Percentiles rank a stretch among this genome's conserved stretches.
These are phyloP conservation scores for Maudiozyma bulderi DNA, from an alignment of 805 yeast genomes.

Conservation along the genomic window DNA sequence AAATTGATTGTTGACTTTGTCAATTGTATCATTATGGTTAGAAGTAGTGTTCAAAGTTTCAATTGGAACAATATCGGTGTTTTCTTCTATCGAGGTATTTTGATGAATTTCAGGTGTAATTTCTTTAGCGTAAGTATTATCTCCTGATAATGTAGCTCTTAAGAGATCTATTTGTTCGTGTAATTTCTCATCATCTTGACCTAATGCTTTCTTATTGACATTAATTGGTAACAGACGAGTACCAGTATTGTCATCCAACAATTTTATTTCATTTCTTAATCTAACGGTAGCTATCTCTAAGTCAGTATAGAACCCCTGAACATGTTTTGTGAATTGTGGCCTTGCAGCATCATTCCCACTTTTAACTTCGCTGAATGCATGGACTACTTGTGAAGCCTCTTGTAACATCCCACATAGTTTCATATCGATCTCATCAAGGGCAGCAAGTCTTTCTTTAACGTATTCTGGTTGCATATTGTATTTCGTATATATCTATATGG, in stretches of 20 bases:
- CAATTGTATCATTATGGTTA: no score
- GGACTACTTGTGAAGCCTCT: slow-evolving; percentile 25
- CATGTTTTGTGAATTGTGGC: slow-evolving; percentile 24
- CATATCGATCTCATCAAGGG: slow-evolving; percentile 21
- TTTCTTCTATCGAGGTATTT: neutral
- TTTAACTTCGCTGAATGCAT: slow-evolving; percentile 24
- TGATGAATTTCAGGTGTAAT: neutral
- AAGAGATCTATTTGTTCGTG: slow-evolving; percentile 19
- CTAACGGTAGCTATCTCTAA: slow-evolving; percentile 17
- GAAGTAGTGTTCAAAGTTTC: neutral
- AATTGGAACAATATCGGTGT: no score
- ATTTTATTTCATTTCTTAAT: slow-evolving; percentile 20
- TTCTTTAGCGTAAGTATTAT: neutral
- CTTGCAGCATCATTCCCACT: slow-evolving; percentile 22
- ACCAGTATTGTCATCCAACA: slow-evolving; percentile 25
- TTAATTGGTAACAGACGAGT: slow-evolving; percentile 24
- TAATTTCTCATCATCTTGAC: slow-evolving; percentile 28
- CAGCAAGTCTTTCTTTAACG: slow-evolving; percentile 22
- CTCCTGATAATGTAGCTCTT: slow-evolving; percentile 5
- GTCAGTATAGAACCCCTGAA: slow-evolving; percentile 17
- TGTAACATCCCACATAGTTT: slow-evolving; percentile 20
- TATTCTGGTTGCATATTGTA: slow-evolving; percentile 23
- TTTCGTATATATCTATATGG: neutral
- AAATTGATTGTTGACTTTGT: no score
- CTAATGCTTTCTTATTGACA: slow-evolving; percentile 25